phyloP scores from a whole-genome alignment of 306 rosid genomes.

The Corylus heterophylla region DNA sequence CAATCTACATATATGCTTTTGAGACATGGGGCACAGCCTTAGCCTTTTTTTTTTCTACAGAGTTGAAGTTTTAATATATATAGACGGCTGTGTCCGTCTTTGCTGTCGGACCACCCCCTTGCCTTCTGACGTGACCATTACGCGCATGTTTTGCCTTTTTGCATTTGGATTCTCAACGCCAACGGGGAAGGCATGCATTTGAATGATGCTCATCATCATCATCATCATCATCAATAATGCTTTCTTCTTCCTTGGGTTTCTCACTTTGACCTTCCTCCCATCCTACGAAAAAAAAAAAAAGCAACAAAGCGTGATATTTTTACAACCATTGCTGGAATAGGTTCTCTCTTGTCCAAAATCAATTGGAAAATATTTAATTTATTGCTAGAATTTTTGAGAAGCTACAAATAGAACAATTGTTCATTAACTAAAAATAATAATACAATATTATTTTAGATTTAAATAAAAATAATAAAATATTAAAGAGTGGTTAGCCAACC shows the following conservation, averaged over 20 bases:
- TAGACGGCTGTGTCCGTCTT: constrained; percentile 48
- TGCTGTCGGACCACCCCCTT: constrained; percentile 33
- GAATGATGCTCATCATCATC: background rate
- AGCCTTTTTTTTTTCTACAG: constrained; percentile 4
- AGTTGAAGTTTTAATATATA: background rate
- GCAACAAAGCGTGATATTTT: background rate
- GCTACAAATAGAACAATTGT: no score
- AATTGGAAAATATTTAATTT: no score
- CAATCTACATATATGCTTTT: background rate
- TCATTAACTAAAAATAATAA: no score
- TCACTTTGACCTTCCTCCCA: constrained; percentile 20
- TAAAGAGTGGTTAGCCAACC: no score
- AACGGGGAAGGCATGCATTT: constrained; percentile 16
- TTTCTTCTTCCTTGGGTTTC: background rate
- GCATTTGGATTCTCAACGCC: constrained; percentile 21
- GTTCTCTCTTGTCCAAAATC: no score
- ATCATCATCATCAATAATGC: no score
- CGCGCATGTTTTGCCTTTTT: constrained; percentile 31
- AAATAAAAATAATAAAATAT: no score
- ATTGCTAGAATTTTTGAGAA: no score
- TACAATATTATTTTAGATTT: no score
- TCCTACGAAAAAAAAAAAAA: background rate
- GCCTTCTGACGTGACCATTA: constrained; percentile 62
- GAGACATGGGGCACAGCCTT: constrained; percentile 1
- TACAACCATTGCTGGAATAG: background rate